These are phyloP conservation scores for Agastache rugosa DNA, from an alignment of 257 asterid genomes.

Conservation along the genomic window DNA sequence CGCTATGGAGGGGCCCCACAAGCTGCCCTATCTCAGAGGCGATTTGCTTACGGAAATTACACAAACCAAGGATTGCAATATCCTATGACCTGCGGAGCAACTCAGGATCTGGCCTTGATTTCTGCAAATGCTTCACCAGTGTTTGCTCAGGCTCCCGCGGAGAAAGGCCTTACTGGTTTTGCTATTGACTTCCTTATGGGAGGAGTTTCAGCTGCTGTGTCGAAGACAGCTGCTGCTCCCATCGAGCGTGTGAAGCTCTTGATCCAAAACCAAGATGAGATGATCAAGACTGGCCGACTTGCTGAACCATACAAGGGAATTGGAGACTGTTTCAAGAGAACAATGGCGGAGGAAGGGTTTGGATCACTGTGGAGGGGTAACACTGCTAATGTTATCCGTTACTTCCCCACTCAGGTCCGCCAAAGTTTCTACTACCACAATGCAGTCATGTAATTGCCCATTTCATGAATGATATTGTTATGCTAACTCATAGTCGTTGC, in stretches of 20 bases:
- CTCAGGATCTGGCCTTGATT: slow-evolving; percentile 63
- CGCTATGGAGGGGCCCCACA: slow-evolving; percentile 60
- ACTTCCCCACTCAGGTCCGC: slow-evolving; percentile 91
- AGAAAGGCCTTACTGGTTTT: slow-evolving; percentile 73
- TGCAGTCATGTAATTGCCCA: not conserved
- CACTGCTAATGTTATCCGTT: slow-evolving; percentile 92
- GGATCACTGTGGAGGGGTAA: slow-evolving; percentile 89
- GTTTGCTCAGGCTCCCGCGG: slow-evolving; percentile 86
- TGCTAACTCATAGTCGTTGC: slow-evolving; percentile 25
- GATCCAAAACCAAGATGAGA: slow-evolving; percentile 94
- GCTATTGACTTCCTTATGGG: slow-evolving; percentile 95
- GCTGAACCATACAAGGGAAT: slow-evolving; percentile 91
- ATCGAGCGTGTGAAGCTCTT: slow-evolving; percentile 92
- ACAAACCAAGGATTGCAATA: slow-evolving; percentile 62
- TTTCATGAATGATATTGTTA: not conserved
- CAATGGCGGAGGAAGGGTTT: slow-evolving; percentile 70
- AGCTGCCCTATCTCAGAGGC: slow-evolving; percentile 59
- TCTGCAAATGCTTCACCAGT: slow-evolving; percentile 85
- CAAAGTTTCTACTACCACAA: not conserved
- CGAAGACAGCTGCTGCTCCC: slow-evolving; percentile 94
- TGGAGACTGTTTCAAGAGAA: slow-evolving; percentile 83
- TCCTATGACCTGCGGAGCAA: slow-evolving; percentile 55
- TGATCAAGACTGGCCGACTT: slow-evolving; percentile 84
- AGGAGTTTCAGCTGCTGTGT: slow-evolving; percentile 95
- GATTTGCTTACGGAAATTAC: slow-evolving; percentile 65